Percentiles rank a stretch among this genome's conserved stretches.
These are phyloP conservation scores for Calonectria pseudoreteaudii DNA, from an alignment of 2,329 filamentous ascomycete genomes.

Conservation along the genomic window DNA sequence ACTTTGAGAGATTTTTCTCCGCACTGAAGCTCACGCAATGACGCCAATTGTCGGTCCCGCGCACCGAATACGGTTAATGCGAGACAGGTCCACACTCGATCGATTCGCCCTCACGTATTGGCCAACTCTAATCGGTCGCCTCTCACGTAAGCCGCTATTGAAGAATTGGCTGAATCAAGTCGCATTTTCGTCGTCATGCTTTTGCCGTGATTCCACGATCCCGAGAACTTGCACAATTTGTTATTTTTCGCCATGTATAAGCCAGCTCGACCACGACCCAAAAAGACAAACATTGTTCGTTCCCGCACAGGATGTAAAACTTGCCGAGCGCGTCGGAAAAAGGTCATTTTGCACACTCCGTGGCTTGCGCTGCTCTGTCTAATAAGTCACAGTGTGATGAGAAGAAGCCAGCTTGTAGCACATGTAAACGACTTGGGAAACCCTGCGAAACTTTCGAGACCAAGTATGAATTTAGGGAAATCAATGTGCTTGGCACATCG, in stretches of 20 bases:
- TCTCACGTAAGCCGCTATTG: not conserved
- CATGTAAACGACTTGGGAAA: slow-evolving; percentile 20
- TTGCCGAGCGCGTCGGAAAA: slow-evolving; percentile 32
- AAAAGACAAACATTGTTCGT: slow-evolving; percentile 39
- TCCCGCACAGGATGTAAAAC: slow-evolving; percentile 33
- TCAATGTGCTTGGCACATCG: not conserved
- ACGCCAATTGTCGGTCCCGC: not conserved
- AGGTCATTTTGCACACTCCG: slow-evolving; percentile 18
- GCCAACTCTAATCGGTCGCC: not conserved
- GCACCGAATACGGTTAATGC: not conserved
- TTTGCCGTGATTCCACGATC: not conserved
- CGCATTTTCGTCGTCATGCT: not conserved
- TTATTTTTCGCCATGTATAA: slow-evolving; percentile 32
- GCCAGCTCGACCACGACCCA: slow-evolving; percentile 31
- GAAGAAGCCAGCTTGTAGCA: slow-evolving; percentile 24
- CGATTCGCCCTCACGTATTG: not conserved
- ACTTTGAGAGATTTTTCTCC: not conserved
- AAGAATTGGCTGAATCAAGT: not conserved
- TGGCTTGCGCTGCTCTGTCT: not conserved
- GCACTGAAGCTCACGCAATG: not conserved
- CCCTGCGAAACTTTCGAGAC: slow-evolving; percentile 14
- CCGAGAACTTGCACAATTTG: no score
- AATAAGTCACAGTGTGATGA: slow-evolving; percentile 26
- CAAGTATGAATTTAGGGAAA: slow-evolving; percentile 14
- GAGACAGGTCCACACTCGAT: not conserved